Evolutionary conservation across 2,329 filamentous ascomycete genomes (phyloP), one percentile per base, ranked within the genome.

Genomic region (Cladosporium oxysporum): DNA sequence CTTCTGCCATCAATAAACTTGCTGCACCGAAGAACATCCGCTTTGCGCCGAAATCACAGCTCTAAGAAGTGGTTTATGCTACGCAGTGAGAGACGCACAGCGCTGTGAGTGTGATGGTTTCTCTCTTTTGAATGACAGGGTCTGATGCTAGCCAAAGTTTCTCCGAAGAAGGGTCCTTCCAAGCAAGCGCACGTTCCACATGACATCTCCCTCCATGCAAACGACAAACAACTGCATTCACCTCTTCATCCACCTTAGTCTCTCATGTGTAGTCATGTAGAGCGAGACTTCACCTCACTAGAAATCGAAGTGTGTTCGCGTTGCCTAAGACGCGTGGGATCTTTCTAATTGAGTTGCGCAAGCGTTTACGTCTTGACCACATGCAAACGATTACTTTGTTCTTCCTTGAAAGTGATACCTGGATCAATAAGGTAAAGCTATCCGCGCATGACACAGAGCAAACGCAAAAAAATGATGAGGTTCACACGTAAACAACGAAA

Each of bases 121-220:
- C 11, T 55, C 14, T 55, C 16, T 10, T 2, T 21, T 21, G 28
- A 16, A 18, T 55, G 52, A 21, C 18, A 33, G 52, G 52, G 52
- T 55, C 52, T 26, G 16, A 12, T 52, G 18, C 49, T 55, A 55
- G 52, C 29, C 52, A 33, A 33, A 55, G 52, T 33, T 55, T 55
- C 52, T 12, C 52, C 52, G 29, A 55, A 31, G 29, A 29, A 33
- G 26, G 28, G 52, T 33, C 26, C 28, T 26, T 18, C 8, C 8
- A n/a, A 3, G 28, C 6, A 21, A 12, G 52, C 28, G 52, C 52
- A 55, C 52, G 52, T 55, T 5, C 52, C 52, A 31, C n/a, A 26
- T 55, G 28, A 31, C 29, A 10, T 64, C 64, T 57, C 44, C 50
- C 16, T 53, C 52, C 4, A 12, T 31, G 1, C 41, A 3, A 31